Percentiles rank a stretch among this genome's conserved stretches.
Evolutionary conservation across 441 rosid species (phyloP).

Genomic region (Theobroma grandiflorum): DNA sequence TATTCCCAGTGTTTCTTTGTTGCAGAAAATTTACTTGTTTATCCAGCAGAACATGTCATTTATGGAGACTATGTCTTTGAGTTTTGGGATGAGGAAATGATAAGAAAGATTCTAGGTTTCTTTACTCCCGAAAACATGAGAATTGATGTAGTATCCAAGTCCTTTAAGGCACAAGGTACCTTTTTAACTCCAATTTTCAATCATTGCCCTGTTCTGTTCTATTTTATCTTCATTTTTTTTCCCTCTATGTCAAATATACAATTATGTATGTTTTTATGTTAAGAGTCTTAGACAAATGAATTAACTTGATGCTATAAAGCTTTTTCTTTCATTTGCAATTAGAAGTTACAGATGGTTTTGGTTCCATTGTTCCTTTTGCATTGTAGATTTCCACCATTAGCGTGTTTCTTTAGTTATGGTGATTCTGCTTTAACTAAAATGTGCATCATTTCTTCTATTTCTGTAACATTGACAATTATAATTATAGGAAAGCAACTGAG

Average conservation of each 20-base stretch:
- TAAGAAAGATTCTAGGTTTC: slow-evolving; percentile 65
- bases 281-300: neutral
- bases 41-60: slow-evolving; percentile 87
- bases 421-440: neutral
- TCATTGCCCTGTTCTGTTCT: neutral
- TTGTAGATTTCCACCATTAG: neutral
- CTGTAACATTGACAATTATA: neutral
- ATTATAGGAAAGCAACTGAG: slow-evolving; percentile 18
- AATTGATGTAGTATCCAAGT: slow-evolving; percentile 88
- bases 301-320: slow-evolving; percentile 12
- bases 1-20: slow-evolving; percentile 27
- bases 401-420: neutral
- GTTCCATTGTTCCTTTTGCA: slow-evolving; percentile 11
- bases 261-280: slow-evolving; percentile 6
- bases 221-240: neutral
- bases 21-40: slow-evolving; percentile 86
- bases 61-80: slow-evolving; percentile 83
- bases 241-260: neutral
- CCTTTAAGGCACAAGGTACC: slow-evolving; percentile 71
- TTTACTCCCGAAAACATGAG: slow-evolving; percentile 94
- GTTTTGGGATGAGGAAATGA: slow-evolving; percentile 85
- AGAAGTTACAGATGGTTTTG: neutral
- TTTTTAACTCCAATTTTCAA: slow-evolving; percentile 4
- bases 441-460: neutral
- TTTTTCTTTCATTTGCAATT: slow-evolving; percentile 12